These are phyloP conservation scores for Aureobasidium mangrovei DNA, from an alignment of 2,329 filamentous ascomycete genomes.

Conservation along the genomic window DNA sequence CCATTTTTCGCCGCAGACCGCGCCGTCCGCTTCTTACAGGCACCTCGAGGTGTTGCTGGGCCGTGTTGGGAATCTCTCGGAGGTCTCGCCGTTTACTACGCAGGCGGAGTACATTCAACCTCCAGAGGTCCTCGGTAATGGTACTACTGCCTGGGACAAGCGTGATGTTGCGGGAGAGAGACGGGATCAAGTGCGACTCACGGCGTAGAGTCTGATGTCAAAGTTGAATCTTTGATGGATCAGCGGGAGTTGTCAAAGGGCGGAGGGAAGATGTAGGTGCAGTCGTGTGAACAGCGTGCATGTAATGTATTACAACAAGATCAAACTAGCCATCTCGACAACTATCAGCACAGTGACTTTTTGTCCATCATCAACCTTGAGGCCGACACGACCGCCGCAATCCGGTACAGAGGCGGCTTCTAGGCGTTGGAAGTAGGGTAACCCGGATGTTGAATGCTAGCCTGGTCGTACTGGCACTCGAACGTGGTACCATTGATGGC, in stretches of 20 bases:
- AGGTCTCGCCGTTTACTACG: conserved; percentile 28
- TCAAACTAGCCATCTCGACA: no score
- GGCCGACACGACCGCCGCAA: neutral
- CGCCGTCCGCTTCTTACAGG: conserved; percentile 2
- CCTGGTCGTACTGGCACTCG: conserved; percentile 31
- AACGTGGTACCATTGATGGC: conserved; percentile 26
- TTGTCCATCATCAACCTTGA: no score
- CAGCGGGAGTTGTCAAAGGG: no score
- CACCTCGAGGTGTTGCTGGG: conserved; percentile 6
- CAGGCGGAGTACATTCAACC: conserved; percentile 21
- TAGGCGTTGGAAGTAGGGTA: conserved; percentile 17
- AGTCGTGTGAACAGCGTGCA: no score
- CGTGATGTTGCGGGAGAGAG: neutral
- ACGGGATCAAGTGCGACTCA: neutral
- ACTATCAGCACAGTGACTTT: no score
- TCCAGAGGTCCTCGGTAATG: neutral
- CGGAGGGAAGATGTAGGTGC: no score
- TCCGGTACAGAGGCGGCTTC: conserved; percentile 17
- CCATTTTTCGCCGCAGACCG: conserved; percentile 17
- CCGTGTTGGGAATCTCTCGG: conserved; percentile 35
- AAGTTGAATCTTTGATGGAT: no score
- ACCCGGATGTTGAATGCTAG: conserved; percentile 20
- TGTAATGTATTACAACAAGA: no score
- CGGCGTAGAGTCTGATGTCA: neutral
- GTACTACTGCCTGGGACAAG: neutral